Percentiles rank a stretch among this genome's conserved stretches.
Evolutionary conservation across 345 rosid genomes (phyloP).

Genomic region (Salix caprea): DNA sequence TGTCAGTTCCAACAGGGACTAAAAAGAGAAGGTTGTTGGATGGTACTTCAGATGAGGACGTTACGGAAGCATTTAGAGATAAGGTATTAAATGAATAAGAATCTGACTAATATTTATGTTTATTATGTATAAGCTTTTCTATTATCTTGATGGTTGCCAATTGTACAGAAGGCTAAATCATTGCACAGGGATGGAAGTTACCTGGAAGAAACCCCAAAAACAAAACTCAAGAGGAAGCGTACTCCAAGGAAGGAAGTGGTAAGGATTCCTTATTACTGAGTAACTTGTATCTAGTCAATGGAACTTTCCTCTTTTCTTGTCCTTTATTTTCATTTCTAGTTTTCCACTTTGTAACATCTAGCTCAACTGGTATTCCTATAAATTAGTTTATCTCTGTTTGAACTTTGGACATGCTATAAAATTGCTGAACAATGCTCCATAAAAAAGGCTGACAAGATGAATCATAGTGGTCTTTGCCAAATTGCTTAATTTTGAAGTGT

Average conservation of each 20-base stretch:
- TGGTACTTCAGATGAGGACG: conserved; percentile 19
- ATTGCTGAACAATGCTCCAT: neutral
- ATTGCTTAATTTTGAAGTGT: neutral
- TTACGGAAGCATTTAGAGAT: conserved; percentile 26
- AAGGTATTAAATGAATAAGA: conserved; percentile 36
- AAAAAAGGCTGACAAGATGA: neutral
- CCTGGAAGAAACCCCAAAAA: conserved; percentile 32
- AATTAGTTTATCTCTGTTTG: neutral
- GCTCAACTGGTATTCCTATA: neutral
- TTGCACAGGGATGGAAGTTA: conserved; percentile 21
- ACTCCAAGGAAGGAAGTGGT: conserved; percentile 44
- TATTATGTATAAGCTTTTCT: conserved; percentile 2
- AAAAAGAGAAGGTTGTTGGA: conserved; percentile 18
- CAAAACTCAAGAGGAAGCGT: conserved; percentile 33
- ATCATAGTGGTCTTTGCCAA: neutral
- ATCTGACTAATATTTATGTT: neutral
- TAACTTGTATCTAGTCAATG: conserved; percentile 7
- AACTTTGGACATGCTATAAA: neutral
- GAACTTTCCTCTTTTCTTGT: neutral
- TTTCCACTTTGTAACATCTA: conserved; percentile 1
- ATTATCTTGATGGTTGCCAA: conserved; percentile 17
- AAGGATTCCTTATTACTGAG: neutral
- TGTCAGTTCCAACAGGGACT: conserved; percentile 16
- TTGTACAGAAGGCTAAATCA: conserved; percentile 34
- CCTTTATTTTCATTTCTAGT: neutral